A percentile compares a stretch with the other conserved stretches of the same genome.
Conservation (phyloP, 306 rosid species). For the Crataegus laevigata region DNA sequence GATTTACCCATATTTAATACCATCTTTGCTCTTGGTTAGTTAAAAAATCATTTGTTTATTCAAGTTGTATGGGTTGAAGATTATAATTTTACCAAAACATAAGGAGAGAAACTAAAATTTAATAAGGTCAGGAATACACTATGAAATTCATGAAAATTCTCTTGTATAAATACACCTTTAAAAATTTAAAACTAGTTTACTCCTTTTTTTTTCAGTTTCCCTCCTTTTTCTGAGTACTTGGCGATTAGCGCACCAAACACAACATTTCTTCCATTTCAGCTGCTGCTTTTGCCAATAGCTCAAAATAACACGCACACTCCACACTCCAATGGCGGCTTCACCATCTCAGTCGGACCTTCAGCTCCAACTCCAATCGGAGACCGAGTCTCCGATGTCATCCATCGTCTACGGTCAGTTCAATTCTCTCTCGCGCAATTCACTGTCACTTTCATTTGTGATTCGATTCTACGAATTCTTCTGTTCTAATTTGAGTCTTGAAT, state of each 20-base stretch:
- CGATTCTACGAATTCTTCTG: not conserved
- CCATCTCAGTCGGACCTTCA: slow-evolving; percentile 27
- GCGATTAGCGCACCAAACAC: not conserved
- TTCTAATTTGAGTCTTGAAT: not conserved
- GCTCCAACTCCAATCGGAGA: slow-evolving; percentile 21
- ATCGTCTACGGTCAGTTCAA: slow-evolving; percentile 44
- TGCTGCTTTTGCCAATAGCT: not conserved
- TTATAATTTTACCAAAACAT: too few relatives aligned
- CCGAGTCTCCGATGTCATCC: slow-evolving; percentile 48
- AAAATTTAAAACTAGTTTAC: too few relatives aligned
- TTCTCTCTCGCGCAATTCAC: not conserved
- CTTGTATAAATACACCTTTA: too few relatives aligned
- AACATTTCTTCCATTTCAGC: not conserved
- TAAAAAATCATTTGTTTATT: too few relatives aligned
- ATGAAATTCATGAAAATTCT: too few relatives aligned
- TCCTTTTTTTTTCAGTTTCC: too few relatives aligned
- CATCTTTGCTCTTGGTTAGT: too few relatives aligned
- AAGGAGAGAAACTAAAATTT: too few relatives aligned
- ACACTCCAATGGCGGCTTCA: slow-evolving; percentile 40
- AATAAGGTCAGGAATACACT: too few relatives aligned
- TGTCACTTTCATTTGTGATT: not conserved
- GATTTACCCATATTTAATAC: too few relatives aligned
- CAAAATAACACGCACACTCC: not conserved
- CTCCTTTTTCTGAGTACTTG: too few relatives aligned
- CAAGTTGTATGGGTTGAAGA: too few relatives aligned